Base-by-base conservation (phyloP, 1,284 basidiomycete species). In the Cutaneotrichosporon dermatis region DNA sequence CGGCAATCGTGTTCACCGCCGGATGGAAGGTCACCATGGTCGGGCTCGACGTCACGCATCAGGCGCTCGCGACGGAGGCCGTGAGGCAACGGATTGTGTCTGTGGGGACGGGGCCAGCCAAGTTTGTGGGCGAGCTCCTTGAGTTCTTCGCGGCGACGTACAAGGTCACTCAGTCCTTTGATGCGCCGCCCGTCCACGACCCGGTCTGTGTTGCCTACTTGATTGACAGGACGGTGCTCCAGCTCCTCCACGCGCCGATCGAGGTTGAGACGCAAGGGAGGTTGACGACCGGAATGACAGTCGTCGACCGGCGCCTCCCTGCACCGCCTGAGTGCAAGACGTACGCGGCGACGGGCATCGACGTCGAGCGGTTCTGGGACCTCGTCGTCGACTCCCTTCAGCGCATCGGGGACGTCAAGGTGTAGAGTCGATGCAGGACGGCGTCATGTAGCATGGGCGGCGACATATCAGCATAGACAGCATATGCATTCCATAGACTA, bases 31-130 rank as follows among this genome's bases (percentile, higher is more conserved):
- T 54, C 10, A 52, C 51, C 34, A 64, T 64, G 65, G 63, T 67
- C 43, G 61, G 61, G 3, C 61, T 67, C 8, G 63, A 67, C 50
- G 60, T 64, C 11, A 66, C 65, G 35, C 63, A 65, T 41, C 52
- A 50, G 35, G 63, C 58, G 16, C 51, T 62, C n/a, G 56, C 58
- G 4, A 62, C 61, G 9, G 15, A 35, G 4, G 51, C 15, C 2
- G 59, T 64, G 9, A 35, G 36, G 4, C 37, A 33, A 9, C 49
- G 61, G 15, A 57, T 67, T 40, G 45, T n/a, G 16, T 39, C 13
- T 3, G 16, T 67, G 39, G 50, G 57, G 51, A 61, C 57, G n/a
- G 6, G 9, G 10, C 51, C 63, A 7, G 57, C 61, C 4, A 46
- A 39, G 13, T 65, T 61, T 33, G 54, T 61, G 40, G 40, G 52